These are phyloP conservation scores for Capsicum rhomboideum DNA, from an alignment of 257 asterid genomes.

Conservation along the genomic window DNA sequence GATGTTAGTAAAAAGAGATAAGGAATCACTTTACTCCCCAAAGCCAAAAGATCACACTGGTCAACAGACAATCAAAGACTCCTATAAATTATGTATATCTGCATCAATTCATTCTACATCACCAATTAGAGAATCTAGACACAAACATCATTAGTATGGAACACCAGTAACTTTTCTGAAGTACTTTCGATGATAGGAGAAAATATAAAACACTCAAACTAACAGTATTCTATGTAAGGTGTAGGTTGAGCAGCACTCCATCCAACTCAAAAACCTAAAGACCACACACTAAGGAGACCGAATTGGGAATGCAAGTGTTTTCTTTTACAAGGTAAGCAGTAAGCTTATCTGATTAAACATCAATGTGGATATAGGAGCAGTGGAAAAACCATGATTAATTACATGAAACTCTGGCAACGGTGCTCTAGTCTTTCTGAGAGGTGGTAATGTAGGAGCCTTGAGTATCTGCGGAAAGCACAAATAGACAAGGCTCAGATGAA, in stretches of 20 bases:
- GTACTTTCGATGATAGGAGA: neutral
- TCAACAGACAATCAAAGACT: neutral
- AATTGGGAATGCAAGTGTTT: neutral
- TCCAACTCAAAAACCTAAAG: conserved; percentile 43
- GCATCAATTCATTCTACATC: neutral
- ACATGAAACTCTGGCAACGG: conserved; percentile 47
- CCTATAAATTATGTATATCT: neutral
- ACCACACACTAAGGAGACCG: neutral
- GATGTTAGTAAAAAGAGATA: neutral
- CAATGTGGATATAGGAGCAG: neutral
- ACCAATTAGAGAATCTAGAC: neutral
- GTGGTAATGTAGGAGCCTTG: conserved; percentile 25
- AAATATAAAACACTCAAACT: neutral
- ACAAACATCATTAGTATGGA: neutral
- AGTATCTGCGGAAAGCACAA: conserved; percentile 22
- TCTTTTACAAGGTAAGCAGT: neutral
- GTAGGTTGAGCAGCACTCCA: conserved; percentile 51
- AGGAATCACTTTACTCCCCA: neutral
- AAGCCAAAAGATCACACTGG: neutral
- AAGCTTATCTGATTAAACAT: neutral
- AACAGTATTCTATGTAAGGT: conserved; percentile 28
- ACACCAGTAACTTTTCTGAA: neutral
- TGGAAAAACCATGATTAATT: conserved; percentile 2
- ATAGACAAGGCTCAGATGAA: conserved; percentile 1
- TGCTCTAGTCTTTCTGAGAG: conserved; percentile 34